phyloP scores from a whole-genome alignment of 106 monocot species.

The Phalaenopsis aphrodite region DNA sequence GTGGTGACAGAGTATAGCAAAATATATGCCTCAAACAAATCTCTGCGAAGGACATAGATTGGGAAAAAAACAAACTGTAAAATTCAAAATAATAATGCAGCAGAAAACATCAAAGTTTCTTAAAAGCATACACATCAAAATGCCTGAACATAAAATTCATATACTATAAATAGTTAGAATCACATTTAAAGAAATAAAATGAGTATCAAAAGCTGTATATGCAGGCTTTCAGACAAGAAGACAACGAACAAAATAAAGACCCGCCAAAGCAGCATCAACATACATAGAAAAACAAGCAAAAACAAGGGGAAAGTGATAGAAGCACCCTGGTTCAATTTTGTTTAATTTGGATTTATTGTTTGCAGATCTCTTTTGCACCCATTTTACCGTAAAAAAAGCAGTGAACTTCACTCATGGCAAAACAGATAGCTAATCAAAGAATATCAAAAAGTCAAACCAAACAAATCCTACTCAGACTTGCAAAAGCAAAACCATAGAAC shows the following conservation, averaged over 20 bases:
- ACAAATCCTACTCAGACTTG: background rate
- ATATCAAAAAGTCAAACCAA: background rate
- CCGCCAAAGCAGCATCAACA: background rate
- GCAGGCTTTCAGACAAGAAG: background rate
- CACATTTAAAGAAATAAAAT: background rate
- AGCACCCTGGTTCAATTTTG: background rate
- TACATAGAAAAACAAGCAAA: background rate
- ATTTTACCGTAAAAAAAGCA: background rate
- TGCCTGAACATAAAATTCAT: background rate
- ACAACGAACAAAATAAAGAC: background rate
- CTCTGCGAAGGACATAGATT: background rate
- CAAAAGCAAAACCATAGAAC: background rate
- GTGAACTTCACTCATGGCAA: background rate
- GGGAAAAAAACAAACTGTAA: background rate
- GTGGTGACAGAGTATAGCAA: background rate
- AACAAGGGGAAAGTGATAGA: background rate
- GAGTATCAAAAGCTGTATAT: background rate
- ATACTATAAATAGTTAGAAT: slow-evolving; percentile 1
- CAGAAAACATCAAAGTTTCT: background rate
- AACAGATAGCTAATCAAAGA: background rate
- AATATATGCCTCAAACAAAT: background rate
- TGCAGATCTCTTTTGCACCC: background rate
- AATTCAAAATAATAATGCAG: slow-evolving; percentile 6
- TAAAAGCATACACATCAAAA: background rate
- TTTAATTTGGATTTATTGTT: background rate